Base-by-base conservation (phyloP, 2,329 filamentous ascomycete species). In the Dothideomycetes sp. region DNA sequence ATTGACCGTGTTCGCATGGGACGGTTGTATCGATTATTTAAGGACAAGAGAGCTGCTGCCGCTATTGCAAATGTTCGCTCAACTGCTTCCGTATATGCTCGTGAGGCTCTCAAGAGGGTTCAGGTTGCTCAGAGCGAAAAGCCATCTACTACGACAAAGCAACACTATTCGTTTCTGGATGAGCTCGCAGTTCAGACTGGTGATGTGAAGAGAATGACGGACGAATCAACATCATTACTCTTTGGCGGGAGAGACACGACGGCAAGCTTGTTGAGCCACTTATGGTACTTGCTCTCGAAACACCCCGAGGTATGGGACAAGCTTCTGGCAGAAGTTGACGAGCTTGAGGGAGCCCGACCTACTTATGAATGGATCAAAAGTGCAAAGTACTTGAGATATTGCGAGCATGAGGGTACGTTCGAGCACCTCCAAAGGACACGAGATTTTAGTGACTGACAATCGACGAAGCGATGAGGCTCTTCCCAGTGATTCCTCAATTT, bases 391-490 rank as follows among this genome's bases (percentile, higher is more conserved):
- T 38, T 60, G 10, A 51, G 76, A 57, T 67, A 79, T 52, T 67
- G 81, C 38, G 69, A 88, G 51, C 79, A 83, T 60, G 84, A 55
- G 36, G 45, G 51, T 51, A 39, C 37, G 49, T 43, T 2, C 11
- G 31, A n/a, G 19, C 29, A 22, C 14, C 46, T 57, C n/a, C 52
- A 57, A n/a, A n/a, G n/a, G n/a, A n/a, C n/a, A n/a, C n/a, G n/a
- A n/a, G n/a, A n/a, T 27, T 36, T 45, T 52, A 46, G 3, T 56
- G 77, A 59, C 69, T 79, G 50, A 64, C 82, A 36, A 70, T 93
- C 51, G 81, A 84, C 62, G 85, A 93, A 63, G 83, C 77, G 0
- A 72, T 88, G 43, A 78, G 85, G 11, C 61, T 89, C 9, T 86
- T 89, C 58, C 84, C 84, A 1, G 70, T 76, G 11, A 81, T 91